Conservation (phyloP, 148 eudicot genomes). For the Vaccinium myrtillus region DNA sequence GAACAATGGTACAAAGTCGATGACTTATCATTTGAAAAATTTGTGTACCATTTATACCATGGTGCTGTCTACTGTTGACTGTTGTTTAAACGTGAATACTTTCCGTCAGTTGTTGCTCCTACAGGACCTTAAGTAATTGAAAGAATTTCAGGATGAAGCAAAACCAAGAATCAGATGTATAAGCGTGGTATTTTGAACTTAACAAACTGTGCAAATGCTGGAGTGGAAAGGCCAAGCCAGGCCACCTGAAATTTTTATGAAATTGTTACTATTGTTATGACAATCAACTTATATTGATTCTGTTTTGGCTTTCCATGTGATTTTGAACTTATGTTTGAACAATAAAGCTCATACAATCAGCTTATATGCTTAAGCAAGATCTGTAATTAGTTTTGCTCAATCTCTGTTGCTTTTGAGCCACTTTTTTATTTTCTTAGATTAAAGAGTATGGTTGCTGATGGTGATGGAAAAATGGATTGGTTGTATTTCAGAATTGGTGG, state of each 20-base stretch:
- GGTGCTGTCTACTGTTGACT: too few species aligned
- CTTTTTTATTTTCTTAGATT: too few species aligned
- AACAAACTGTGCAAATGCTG: background rate
- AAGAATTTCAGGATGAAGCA: background rate
- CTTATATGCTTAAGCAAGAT: background rate
- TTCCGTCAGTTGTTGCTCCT: background rate
- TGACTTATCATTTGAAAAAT: too few species aligned
- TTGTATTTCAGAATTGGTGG: too few species aligned
- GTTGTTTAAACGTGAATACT: too few species aligned
- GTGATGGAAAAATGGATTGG: too few species aligned
- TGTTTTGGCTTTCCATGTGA: slow-evolving; percentile 5
- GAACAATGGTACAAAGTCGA: background rate
- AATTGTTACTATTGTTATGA: background rate
- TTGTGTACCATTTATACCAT: too few species aligned
- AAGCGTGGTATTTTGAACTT: background rate
- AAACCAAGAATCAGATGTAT: background rate
- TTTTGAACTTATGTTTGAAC: background rate
- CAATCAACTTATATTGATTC: background rate
- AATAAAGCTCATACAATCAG: background rate
- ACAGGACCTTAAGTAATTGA: background rate
- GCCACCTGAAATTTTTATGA: background rate
- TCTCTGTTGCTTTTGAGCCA: background rate
- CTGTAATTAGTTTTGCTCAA: background rate
- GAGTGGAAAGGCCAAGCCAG: background rate
- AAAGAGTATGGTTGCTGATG: too few species aligned